These are phyloP conservation scores for Solanum corneliomulleri DNA, from an alignment of 257 asterid species.

Conservation along the genomic window DNA sequence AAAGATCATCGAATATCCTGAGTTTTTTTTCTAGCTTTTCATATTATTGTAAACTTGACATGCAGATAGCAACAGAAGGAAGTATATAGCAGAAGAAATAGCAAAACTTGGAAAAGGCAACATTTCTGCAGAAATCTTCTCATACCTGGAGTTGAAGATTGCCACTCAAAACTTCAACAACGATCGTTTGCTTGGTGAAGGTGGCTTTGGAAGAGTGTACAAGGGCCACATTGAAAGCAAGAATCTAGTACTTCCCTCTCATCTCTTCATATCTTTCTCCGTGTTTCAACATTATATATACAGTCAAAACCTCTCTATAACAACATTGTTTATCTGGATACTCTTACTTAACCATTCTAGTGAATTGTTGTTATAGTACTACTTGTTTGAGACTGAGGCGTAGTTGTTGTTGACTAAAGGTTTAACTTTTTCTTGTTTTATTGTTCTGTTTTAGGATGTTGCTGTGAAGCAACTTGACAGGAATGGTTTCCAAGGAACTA, in stretches of 20 bases:
- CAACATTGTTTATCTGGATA: not conserved
- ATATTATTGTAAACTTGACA: not conserved
- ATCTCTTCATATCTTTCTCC: not conserved
- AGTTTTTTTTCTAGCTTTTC: not conserved
- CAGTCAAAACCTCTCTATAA: not conserved
- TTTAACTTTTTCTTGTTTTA: not conserved
- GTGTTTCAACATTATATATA: not conserved
- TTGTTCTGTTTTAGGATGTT: constrained; percentile 24
- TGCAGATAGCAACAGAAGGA: constrained; percentile 51
- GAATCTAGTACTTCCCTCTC: constrained; percentile 15
- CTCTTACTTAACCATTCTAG: not conserved
- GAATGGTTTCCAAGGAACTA: constrained; percentile 55
- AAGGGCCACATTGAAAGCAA: constrained; percentile 32
- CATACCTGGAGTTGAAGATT: constrained; percentile 23
- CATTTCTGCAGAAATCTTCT: constrained; percentile 30
- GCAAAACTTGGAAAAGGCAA: constrained; percentile 55
- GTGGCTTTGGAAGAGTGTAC: constrained; percentile 65
- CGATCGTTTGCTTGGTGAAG: constrained; percentile 37
- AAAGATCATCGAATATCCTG: not conserved
- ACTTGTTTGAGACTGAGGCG: not conserved
- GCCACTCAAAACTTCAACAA: constrained; percentile 37
- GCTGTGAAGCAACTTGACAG: constrained; percentile 52
- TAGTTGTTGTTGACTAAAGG: not conserved
- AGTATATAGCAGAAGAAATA: constrained; percentile 47
- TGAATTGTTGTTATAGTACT: not conserved